Evolutionary conservation across 306 rosid species (phyloP), one percentile per base, ranked within the genome.

Genomic region (Vigna angularis): DNA sequence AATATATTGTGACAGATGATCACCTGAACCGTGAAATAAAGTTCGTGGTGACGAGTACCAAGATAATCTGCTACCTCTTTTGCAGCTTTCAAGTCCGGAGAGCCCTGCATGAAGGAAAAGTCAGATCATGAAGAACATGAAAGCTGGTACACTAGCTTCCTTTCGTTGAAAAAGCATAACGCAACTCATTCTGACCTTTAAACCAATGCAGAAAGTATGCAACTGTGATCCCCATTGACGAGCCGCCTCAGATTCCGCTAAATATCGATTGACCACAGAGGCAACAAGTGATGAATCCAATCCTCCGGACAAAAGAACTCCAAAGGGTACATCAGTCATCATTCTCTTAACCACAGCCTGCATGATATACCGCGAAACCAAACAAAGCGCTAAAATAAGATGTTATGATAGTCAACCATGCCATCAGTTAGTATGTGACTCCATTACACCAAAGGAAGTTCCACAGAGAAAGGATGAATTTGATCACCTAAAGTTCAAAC

Each of bases 271-370:
- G 78, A 92, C 90, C 72, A 96, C 96, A 45, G 99, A 89, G 63
- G 99, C 99, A 77, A 96, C 99, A 69, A 96, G 97, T 42, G 99
- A 93, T 76, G 99, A 96, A 82, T 96, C 99, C 66, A 96, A 74
- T 57, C 99, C 99, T 75, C 99, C 99, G 0, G 98, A 93, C 82
- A 93, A 82, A 67, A 96, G 98, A 76, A 96, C 96, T 64, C 99
- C 99, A 40, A 96, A 95, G 57, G 99, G 99, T 56, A 96, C 99
- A 80, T 96, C 98, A 70, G 97, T 90, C 99, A 96, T 96, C 82
- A 96, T 91, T 87, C 99, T 93, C 88, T 96, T 96, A 13, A 83
- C 17, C 44, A 96, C 98, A 80, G 99, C 97, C 99, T 95, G 85
- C 81, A 69, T 73, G 74, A 83, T 63, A 74, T 84, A 73, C 47